Percentiles rank a stretch among this genome's conserved stretches.
phyloP scores from a whole-genome alignment of 306 rosid genomes.

The Prunus mume region DNA sequence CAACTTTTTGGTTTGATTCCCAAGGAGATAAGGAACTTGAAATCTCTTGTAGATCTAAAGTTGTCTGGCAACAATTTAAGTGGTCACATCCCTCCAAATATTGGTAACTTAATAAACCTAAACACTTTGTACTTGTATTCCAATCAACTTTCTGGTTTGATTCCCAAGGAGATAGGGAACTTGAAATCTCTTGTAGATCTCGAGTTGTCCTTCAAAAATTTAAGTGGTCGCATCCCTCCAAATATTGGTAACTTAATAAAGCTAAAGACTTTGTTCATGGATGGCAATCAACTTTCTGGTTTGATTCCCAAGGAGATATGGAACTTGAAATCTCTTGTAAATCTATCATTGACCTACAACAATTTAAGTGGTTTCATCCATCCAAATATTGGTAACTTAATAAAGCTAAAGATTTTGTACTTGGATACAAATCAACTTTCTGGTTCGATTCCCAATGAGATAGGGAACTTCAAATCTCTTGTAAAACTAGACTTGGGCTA shows the following conservation, averaged over 20 bases:
- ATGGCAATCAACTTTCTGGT: slow-evolving; percentile 20
- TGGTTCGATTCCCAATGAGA: no score
- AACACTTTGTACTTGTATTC: slow-evolving; percentile 1
- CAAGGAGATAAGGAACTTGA: no score
- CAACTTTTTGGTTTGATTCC: no score
- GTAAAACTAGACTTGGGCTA: rapidly evolving
- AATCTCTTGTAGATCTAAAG: no score
- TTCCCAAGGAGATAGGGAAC: slow-evolving; percentile 9
- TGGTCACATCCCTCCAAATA: background rate
- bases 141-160: slow-evolving; percentile 22
- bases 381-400: no score
- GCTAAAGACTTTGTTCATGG: slow-evolving; percentile 5
- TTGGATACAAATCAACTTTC: no score
- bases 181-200: background rate
- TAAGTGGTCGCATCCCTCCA: background rate
- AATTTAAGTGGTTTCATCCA: no score
- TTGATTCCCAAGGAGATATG: slow-evolving; percentile 11
- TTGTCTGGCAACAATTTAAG: no score
- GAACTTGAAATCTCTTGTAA: background rate
- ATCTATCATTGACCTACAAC: background rate
- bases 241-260: background rate
- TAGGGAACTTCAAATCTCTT: no score
- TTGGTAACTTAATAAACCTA: background rate
- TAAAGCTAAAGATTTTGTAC: no score
- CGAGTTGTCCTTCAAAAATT: no score